These are phyloP conservation scores for Arthrobotrys sinensis DNA, from an alignment of 2,329 filamentous ascomycete species.

Conservation along the genomic window DNA sequence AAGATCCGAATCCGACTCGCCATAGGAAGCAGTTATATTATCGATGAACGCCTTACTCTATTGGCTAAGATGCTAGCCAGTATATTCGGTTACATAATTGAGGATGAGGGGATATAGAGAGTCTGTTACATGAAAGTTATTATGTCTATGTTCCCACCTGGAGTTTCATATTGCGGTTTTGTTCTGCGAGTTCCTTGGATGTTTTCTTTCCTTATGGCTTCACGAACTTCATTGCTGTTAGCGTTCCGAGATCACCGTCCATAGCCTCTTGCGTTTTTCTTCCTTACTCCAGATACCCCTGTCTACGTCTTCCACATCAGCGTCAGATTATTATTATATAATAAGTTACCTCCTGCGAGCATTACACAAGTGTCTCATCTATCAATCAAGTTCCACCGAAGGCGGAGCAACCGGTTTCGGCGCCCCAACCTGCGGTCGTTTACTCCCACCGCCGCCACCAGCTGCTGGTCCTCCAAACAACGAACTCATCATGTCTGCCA, in stretches of 20 bases:
- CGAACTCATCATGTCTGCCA: conserved; percentile 91
- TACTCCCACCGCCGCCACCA: conserved; percentile 27
- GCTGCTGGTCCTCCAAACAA: conserved; percentile 81
- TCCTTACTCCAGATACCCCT: not conserved
- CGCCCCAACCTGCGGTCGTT: conserved; percentile 60
- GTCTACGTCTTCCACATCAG: not conserved
- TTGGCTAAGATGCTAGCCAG: not conserved
- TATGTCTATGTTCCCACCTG: not conserved
- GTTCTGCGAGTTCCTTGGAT: not conserved
- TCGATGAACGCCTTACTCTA: conserved; percentile 11
- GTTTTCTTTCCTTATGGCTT: not conserved
- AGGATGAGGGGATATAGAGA: not conserved
- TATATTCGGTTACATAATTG: not conserved
- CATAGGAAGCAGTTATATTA: conserved; percentile 47
- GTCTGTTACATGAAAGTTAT: not conserved
- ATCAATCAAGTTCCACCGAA: conserved; percentile 60
- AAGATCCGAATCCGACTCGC: conserved; percentile 66
- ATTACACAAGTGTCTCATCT: not conserved
- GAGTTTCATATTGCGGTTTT: not conserved
- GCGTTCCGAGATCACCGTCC: not conserved
- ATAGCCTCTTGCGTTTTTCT: not conserved
- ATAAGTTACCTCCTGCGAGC: conserved; percentile 8
- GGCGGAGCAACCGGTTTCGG: conserved; percentile 45
- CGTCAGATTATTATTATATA: conserved; percentile 29
- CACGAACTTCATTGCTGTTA: not conserved